A percentile compares a stretch with the other conserved stretches of the same genome.
Conservation (phyloP, 352 stramenopile species). For the Pythium sukuiense region DNA sequence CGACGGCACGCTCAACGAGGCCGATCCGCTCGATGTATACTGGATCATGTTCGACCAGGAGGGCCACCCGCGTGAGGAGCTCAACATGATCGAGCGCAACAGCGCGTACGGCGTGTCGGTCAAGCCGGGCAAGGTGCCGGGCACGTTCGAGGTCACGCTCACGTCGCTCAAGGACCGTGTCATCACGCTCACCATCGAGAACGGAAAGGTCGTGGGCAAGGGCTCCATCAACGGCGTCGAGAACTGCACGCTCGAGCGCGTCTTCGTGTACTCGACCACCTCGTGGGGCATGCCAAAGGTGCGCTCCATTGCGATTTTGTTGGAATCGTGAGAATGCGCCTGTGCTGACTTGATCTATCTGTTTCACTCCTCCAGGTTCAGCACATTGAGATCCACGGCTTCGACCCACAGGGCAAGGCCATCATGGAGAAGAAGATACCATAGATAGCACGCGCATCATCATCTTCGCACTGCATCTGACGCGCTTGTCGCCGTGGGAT, state of each 20-base stretch:
- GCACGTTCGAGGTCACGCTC: constrained; percentile 72
- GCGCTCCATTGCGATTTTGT: neutral
- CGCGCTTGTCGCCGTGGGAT: neutral
- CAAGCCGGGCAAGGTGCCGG: constrained; percentile 67
- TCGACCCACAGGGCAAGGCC: constrained; percentile 54
- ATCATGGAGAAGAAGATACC: constrained; percentile 88
- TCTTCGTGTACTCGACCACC: constrained; percentile 85
- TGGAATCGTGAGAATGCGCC: neutral
- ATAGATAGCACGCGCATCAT: constrained; percentile 30
- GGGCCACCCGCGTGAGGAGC: constrained; percentile 72
- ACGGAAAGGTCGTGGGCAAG: constrained; percentile 69
- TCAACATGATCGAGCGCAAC: constrained; percentile 88
- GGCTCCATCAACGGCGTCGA: constrained; percentile 76
- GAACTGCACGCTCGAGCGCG: constrained; percentile 70
- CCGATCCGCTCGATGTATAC: constrained; percentile 81
- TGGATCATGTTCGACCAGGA: constrained; percentile 92
- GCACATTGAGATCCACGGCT: constrained; percentile 88
- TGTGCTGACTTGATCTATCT: neutral
- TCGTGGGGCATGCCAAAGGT: constrained; percentile 87
- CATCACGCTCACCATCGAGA: constrained; percentile 71
- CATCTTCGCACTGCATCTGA: neutral
- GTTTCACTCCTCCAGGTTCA: constrained; percentile 41
- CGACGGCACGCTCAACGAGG: constrained; percentile 62
- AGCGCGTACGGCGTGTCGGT: constrained; percentile 78
- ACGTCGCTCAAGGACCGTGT: constrained; percentile 84